Percentiles rank a stretch among this genome's conserved stretches.
Evolutionary conservation across 306 rosid species (phyloP).

Genomic region (Gillenia trifoliata): DNA sequence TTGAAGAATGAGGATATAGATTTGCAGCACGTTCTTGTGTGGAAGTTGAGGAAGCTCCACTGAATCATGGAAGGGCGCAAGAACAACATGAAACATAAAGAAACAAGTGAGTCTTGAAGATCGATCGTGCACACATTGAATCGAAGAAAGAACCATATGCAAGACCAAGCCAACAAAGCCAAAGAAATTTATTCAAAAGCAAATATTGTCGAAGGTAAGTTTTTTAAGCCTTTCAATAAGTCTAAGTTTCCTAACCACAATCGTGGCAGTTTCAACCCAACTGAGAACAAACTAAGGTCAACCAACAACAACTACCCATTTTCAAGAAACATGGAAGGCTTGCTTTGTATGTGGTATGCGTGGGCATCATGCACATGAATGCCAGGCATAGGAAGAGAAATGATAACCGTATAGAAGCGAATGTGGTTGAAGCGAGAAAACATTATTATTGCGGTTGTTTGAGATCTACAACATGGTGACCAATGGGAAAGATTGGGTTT

Average conservation of each 20-base stretch:
- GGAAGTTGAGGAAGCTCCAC: not conserved
- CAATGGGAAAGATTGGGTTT: not conserved
- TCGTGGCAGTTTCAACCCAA: not conserved
- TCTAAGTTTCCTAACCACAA: not conserved
- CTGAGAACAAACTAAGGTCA: not conserved
- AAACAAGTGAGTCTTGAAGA: not conserved
- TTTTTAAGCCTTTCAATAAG: not conserved
- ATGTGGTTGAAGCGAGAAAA: not conserved
- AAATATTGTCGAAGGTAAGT: not conserved
- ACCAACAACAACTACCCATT: not conserved
- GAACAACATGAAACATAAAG: not conserved
- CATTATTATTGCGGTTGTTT: not conserved
- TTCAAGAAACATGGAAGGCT: slow-evolving; percentile 1
- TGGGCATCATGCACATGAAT: not conserved
- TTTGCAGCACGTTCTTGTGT: not conserved
- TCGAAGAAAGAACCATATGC: not conserved
- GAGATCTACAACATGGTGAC: not conserved
- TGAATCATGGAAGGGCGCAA: not conserved
- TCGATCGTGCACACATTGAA: not conserved
- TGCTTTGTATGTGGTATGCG: not conserved
- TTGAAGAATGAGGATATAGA: not conserved
- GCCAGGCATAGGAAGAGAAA: not conserved
- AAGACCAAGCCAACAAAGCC: not conserved
- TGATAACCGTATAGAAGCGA: not conserved
- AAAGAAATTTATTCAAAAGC: not conserved